Evolutionary conservation across 2,329 filamentous ascomycete species (phyloP).

Genomic region (Aspergillus nomiae): DNA sequence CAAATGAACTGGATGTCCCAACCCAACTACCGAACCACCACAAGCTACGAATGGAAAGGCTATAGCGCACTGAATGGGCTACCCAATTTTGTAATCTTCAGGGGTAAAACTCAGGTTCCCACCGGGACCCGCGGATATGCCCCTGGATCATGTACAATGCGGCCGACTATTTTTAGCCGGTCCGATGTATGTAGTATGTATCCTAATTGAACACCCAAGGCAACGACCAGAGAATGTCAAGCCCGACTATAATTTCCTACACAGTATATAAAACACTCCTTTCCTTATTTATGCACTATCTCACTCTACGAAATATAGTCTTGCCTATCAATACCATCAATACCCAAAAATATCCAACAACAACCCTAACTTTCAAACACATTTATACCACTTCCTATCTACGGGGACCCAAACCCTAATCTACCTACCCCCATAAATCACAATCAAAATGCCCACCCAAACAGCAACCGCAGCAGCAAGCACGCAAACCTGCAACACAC

Average conservation of each 20-base stretch:
- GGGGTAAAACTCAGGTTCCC: neutral
- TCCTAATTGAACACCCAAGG: neutral
- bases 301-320: neutral
- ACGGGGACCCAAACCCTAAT: too few species aligned
- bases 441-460: constrained; percentile 7
- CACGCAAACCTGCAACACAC: constrained; percentile 17
- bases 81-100: neutral
- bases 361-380: neutral
- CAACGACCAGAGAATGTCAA: neutral
- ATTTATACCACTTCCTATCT: too few species aligned
- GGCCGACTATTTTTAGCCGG: constrained; percentile 1
- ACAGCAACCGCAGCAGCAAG: constrained; percentile 13
- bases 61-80: neutral
- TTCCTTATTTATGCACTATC: neutral
- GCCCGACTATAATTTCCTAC: neutral
- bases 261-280: neutral
- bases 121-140: neutral
- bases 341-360: neutral
- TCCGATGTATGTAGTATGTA: too few species aligned
- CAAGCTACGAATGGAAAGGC: neutral
- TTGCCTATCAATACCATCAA: neutral
- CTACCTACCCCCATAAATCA: neutral
- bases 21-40: neutral
- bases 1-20: neutral
- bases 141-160: neutral